These are phyloP conservation scores for Candida nitratophila DNA, from an alignment of 805 yeast species.

Conservation along the genomic window DNA sequence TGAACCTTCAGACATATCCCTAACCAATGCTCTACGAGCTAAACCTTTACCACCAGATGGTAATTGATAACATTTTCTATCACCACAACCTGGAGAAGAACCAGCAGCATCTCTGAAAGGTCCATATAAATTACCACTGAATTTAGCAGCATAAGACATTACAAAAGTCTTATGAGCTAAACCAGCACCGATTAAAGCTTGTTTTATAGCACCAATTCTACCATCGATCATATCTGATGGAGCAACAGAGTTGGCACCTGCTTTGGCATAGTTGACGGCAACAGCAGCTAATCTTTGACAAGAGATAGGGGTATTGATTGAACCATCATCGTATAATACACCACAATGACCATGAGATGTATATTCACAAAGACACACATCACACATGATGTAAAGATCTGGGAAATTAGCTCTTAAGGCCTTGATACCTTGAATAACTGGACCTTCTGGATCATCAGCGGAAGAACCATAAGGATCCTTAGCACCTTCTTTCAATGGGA, in stretches of 20 bases:
- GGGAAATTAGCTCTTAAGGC: conserved; percentile 64
- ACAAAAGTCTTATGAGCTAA: conserved; percentile 84
- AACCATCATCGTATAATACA: conserved; percentile 77
- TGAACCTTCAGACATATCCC: conserved; percentile 90
- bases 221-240: conserved; percentile 99
- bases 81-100: conserved; percentile 82
- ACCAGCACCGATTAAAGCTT: conserved; percentile 71
- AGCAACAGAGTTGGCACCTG: conserved; percentile 94
- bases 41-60: conserved; percentile 91
- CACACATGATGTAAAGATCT: conserved; percentile 80
- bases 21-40: conserved; percentile 81
- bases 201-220: conserved; percentile 79
- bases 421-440: conserved; percentile 78
- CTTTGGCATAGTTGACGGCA: conserved; percentile 89
- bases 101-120: conserved; percentile 99
- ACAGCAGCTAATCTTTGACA: conserved; percentile 87
- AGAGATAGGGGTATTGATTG: conserved; percentile 65
- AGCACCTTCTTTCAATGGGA: conserved; percentile 64
- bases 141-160: conserved; percentile 93
- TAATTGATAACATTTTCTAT: conserved; percentile 86
- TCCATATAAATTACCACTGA: conserved; percentile 85
- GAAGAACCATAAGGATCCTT: conserved; percentile 81
- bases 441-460: conserved; percentile 96
- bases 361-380: conserved; percentile 94
- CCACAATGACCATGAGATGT: conserved; percentile 99